Percentiles rank a stretch among this genome's conserved stretches.
phyloP scores from a whole-genome alignment of 805 yeast genomes.

The Pichia phayaonensis region DNA sequence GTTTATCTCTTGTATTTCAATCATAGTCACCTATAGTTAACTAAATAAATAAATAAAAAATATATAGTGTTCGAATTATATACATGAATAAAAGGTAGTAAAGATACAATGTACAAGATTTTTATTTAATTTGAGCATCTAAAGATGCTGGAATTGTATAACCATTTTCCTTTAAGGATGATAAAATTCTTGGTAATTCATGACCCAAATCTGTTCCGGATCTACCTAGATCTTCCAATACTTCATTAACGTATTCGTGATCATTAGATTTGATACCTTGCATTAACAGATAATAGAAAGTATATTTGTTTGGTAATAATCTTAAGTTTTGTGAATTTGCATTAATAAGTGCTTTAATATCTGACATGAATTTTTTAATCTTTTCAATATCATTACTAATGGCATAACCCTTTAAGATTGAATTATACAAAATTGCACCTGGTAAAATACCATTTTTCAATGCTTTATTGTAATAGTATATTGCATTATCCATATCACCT shows the following conservation, averaged over 20 bases:
- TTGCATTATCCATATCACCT: conserved; percentile 37
- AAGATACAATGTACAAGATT: background rate
- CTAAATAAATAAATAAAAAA: background rate
- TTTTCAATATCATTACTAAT: conserved; percentile 25
- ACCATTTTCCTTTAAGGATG: conserved; percentile 14
- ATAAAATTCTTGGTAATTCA: conserved; percentile 32
- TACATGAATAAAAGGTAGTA: background rate
- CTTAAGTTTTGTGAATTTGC: conserved; percentile 15
- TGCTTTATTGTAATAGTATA: conserved; percentile 32
- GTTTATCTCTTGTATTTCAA: background rate
- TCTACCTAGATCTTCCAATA: conserved; percentile 33
- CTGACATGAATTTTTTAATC: conserved; percentile 35
- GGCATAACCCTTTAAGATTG: conserved; percentile 44
- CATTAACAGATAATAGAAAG: conserved; percentile 40
- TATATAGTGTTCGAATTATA: background rate
- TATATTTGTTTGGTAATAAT: conserved; percentile 38
- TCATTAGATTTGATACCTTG: conserved; percentile 32
- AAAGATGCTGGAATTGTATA: conserved; percentile 15
- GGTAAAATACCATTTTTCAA: conserved; percentile 28
- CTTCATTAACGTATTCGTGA: conserved; percentile 25
- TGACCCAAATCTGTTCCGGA: conserved; percentile 31
- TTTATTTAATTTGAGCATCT: background rate
- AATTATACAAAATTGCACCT: conserved; percentile 34
- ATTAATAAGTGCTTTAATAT: conserved; percentile 22
- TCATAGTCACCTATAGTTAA: background rate